Percentiles rank a stretch among this genome's conserved stretches.
Conservation (phyloP, 1,284 basidiomycete genomes). For the Cutaneotrichosporon spelunceum region DNA sequence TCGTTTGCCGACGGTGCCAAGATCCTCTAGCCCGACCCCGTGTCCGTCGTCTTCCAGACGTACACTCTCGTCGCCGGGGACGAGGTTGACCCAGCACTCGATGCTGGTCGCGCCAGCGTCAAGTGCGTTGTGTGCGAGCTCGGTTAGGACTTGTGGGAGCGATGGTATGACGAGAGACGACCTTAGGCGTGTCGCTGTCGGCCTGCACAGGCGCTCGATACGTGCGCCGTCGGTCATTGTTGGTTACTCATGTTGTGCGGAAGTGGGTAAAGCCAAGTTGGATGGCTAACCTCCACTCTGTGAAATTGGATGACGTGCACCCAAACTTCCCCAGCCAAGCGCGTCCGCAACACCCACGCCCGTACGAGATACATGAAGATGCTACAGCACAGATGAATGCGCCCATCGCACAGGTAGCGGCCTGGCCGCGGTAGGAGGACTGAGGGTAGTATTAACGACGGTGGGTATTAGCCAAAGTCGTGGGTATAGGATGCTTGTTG, state of each 20-base stretch:
- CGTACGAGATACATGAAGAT: slow-evolving; percentile 14
- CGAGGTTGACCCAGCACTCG: slow-evolving; percentile 49
- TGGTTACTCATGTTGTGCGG: background rate
- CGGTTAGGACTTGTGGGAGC: slow-evolving; percentile 69
- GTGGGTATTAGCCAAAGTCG: slow-evolving; percentile 11
- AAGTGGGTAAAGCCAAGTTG: slow-evolving; percentile 76
- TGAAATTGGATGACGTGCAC: slow-evolving; percentile 3
- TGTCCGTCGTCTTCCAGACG: slow-evolving; percentile 78
- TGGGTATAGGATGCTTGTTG: slow-evolving; percentile 6
- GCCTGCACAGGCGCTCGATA: slow-evolving; percentile 16
- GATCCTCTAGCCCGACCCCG: slow-evolving; percentile 64
- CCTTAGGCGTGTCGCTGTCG: slow-evolving; percentile 54
- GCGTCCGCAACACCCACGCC: background rate
- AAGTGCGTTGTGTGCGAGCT: slow-evolving; percentile 78
- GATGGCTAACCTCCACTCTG: slow-evolving; percentile 19
- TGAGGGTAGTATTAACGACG: slow-evolving; percentile 7
- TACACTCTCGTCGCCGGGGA: slow-evolving; percentile 62
- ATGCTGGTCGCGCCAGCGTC: slow-evolving; percentile 51
- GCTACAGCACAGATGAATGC: slow-evolving; percentile 25
- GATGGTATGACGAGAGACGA: slow-evolving; percentile 79
- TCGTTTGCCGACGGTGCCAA: slow-evolving; percentile 60
- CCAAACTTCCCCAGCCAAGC: background rate
- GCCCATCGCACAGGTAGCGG: slow-evolving; percentile 8
- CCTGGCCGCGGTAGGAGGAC: background rate
- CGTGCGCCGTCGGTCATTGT: background rate